These are phyloP conservation scores for Cytospora chrysosperma DNA, from an alignment of 2,329 filamentous ascomycete genomes.

Conservation along the genomic window DNA sequence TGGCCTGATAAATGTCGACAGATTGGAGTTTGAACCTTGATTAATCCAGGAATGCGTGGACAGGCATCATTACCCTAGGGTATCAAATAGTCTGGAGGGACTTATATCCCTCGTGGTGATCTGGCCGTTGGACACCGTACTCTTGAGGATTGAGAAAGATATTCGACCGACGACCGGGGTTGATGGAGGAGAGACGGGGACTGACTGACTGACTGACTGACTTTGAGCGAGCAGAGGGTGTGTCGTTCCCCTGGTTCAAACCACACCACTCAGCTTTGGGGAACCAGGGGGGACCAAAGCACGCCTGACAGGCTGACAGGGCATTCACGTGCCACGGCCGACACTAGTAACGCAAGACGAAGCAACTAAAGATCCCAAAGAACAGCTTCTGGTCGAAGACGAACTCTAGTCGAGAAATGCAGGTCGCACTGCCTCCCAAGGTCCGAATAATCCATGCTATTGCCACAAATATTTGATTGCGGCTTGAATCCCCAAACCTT, in stretches of 20 bases:
- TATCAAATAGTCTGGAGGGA: background rate
- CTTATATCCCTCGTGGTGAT: no score
- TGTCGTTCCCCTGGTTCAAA: background rate
- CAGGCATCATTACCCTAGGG: no score
- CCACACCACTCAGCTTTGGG: background rate
- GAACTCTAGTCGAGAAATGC: background rate
- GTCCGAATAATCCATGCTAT: background rate
- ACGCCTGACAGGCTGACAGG: constrained; percentile 4
- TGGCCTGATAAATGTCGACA: no score
- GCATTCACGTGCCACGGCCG: constrained; percentile 9
- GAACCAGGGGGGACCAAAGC: background rate
- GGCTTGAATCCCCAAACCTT: background rate
- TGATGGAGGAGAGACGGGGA: background rate
- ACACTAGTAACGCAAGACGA: background rate
- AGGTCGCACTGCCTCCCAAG: background rate
- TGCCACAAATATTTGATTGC: background rate
- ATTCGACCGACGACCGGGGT: no score
- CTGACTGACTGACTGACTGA: background rate
- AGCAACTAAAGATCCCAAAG: background rate
- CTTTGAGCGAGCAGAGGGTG: background rate
- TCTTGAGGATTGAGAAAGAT: background rate
- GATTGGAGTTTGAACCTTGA: no score
- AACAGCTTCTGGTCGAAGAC: background rate
- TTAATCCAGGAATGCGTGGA: background rate
- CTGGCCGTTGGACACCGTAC: background rate